Base-by-base conservation (phyloP, 192 early-diverging fungal species). In the Polychytrium aggregatum region DNA sequence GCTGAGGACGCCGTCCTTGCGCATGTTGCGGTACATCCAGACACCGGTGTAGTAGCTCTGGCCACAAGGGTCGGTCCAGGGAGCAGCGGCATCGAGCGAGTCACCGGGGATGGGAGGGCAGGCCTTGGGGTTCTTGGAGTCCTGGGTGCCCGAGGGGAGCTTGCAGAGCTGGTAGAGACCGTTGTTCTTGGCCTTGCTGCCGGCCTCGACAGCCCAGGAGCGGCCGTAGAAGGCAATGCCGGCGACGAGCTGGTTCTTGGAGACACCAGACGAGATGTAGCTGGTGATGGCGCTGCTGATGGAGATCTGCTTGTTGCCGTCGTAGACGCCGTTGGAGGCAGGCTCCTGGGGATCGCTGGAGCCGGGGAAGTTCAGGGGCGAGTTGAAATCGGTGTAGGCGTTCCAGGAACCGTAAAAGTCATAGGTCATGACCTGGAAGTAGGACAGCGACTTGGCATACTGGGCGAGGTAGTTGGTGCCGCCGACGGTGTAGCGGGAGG, bases 1-100 rank as follows among this genome's bases (percentile, higher is more conserved):
- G 26, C 57, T 58, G 11, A 81, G 34, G 1, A 79, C 35, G 1
- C 69, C 78, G 59, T 76, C 68, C 18, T 64, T 63, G 37, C 79
- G 70, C 54, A 83, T 21, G 46, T 74, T 67, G 16, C 50, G 51
- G 52, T 76, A 83, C 44, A 78, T 72, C 76, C 80, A 83, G 29
- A 81, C 67, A n/a, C 72, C 72, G 21, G 35, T 29, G 44, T 55
- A 18, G 1, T 34, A 33, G 10, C 9, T 16, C 25, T 10, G 18
- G 16, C 45, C 45, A 48, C 53, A 55, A 4, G 42, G 41, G 28
- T 53, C 52, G 13, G 52, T 10, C 21, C 30, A 47, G 14, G 30
- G 17, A 24, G 18, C 35, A 1, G 34, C 21, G 16, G 25, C 53
- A 25, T 55, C 53, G 6, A 55, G 36, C 21, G 22, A 43, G 37